Conservation (phyloP, 2,329 filamentous ascomycete genomes). For the Geosmithia morbida region DNA sequence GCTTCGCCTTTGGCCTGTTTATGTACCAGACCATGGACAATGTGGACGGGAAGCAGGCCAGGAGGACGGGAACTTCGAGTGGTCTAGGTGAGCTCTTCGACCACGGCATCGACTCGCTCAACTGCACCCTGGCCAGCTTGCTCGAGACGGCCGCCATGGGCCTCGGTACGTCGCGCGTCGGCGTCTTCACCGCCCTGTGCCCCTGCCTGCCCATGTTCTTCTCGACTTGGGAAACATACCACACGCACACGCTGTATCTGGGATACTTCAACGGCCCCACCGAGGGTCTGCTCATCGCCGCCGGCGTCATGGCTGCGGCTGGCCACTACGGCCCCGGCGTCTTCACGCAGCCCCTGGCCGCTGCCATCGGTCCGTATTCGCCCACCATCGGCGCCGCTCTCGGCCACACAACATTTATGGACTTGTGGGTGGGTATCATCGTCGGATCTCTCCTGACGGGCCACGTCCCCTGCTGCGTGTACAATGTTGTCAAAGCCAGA, state of each 20-base stretch:
- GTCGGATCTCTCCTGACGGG: constrained; percentile 48
- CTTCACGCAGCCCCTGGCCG: constrained; percentile 64
- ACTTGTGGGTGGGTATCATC: constrained; percentile 73
- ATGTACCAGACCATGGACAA: constrained; percentile 99
- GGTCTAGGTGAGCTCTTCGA: constrained; percentile 94
- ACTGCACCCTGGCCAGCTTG: constrained; percentile 86
- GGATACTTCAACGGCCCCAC: constrained; percentile 96
- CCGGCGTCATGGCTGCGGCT: constrained; percentile 70
- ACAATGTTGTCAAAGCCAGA: constrained; percentile 71
- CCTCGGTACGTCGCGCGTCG: constrained; percentile 67
- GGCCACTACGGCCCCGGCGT: constrained; percentile 80
- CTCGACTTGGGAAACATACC: constrained; percentile 98
- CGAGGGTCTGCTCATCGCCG: constrained; percentile 84
- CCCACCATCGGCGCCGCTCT: constrained; percentile 42
- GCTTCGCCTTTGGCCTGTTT: constrained; percentile 90
- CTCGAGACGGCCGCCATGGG: constrained; percentile 90
- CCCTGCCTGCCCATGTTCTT: constrained; percentile 98
- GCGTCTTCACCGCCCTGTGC: constrained; percentile 81
- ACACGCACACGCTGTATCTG: constrained; percentile 92
- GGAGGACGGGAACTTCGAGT: constrained; percentile 87
- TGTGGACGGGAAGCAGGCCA: constrained; percentile 93
- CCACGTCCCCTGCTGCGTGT: constrained; percentile 80
- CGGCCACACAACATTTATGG: constrained; percentile 61
- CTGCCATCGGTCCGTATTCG: constrained; percentile 44
- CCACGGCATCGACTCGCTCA: constrained; percentile 95